Evolutionary conservation across 2,329 filamentous ascomycete genomes (phyloP).

Genomic region (Xylariaceae sp.): DNA sequence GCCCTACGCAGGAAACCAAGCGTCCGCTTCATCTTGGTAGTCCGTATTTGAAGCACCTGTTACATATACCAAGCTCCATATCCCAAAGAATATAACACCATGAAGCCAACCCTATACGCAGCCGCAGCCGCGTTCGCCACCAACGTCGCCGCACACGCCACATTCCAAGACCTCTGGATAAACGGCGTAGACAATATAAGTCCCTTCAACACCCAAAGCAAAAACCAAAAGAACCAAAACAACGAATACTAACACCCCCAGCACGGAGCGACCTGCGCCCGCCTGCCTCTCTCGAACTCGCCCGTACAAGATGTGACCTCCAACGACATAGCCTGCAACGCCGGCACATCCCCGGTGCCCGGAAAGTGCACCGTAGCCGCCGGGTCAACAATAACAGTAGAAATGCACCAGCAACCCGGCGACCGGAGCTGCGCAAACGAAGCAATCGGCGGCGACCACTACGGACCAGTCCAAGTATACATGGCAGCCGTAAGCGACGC

Average conservation of each 20-base stretch:
- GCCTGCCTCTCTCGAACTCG: constrained; percentile 47
- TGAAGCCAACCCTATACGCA: constrained; percentile 36
- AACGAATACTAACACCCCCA: constrained; percentile 23
- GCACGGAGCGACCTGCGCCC: constrained; percentile 43
- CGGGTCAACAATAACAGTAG: constrained; percentile 48
- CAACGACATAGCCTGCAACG: constrained; percentile 43
- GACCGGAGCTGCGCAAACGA: constrained; percentile 38
- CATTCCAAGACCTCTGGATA: constrained; percentile 50
- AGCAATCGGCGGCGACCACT: constrained; percentile 44
- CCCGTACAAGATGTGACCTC: constrained; percentile 45
- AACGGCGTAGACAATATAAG: constrained; percentile 40
- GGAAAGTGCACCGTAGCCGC: constrained; percentile 45
- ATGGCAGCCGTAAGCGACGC: constrained; percentile 39
- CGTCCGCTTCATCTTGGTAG: no score
- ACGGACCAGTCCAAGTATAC: constrained; percentile 42
- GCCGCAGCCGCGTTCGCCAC: constrained; percentile 33
- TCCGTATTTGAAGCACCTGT: no score
- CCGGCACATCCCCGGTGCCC: constrained; percentile 33
- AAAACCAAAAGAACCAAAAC: not conserved
- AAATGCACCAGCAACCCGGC: constrained; percentile 48
- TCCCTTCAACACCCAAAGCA: not conserved
- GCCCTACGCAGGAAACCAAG: no score
- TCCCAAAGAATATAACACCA: constrained; percentile 19
- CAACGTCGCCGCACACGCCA: constrained; percentile 44
- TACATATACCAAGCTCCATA: no score